Conservation (phyloP, 2,329 filamentous ascomycete species). For the Trichoderma sp. region DNA sequence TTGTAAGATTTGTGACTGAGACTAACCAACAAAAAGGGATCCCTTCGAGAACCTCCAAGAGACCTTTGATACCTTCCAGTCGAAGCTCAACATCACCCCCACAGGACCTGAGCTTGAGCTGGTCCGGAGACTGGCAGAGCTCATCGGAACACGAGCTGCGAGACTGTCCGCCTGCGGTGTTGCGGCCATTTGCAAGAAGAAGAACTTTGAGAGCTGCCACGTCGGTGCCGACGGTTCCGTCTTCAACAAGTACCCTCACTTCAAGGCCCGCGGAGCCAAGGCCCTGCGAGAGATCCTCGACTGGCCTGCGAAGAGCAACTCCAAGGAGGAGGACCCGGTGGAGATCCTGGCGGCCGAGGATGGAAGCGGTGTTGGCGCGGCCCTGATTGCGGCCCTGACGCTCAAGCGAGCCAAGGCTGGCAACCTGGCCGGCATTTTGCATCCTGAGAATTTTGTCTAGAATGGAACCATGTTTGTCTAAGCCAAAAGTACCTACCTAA, state of each 20-base stretch:
- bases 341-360: conserved; percentile 90
- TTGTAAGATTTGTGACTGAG: background rate
- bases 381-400: conserved; percentile 80
- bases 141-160: conserved; percentile 92
- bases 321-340: conserved; percentile 80
- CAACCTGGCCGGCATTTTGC: conserved; percentile 65
- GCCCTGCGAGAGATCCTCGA: conserved; percentile 94
- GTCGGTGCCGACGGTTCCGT: conserved; percentile 96
- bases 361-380: conserved; percentile 94
- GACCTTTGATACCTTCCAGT: conserved; percentile 78
- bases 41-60: conserved; percentile 94
- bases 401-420: conserved; percentile 65
- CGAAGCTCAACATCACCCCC: conserved; percentile 70
- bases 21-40: conserved; percentile 58
- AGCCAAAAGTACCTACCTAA: background rate
- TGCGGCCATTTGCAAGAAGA: conserved; percentile 96
- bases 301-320: conserved; percentile 72
- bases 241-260: conserved; percentile 99
- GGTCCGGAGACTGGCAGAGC: conserved; percentile 82
- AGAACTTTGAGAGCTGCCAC: conserved; percentile 82
- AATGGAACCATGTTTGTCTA: background rate
- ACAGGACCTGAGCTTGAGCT: conserved; percentile 83
- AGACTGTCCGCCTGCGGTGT: conserved; percentile 93
- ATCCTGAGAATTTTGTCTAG: conserved; percentile 62
- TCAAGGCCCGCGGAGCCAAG: conserved; percentile 87